phyloP scores from a whole-genome alignment of 768 basidiomycete genomes.

The Leccinellum albellum region DNA sequence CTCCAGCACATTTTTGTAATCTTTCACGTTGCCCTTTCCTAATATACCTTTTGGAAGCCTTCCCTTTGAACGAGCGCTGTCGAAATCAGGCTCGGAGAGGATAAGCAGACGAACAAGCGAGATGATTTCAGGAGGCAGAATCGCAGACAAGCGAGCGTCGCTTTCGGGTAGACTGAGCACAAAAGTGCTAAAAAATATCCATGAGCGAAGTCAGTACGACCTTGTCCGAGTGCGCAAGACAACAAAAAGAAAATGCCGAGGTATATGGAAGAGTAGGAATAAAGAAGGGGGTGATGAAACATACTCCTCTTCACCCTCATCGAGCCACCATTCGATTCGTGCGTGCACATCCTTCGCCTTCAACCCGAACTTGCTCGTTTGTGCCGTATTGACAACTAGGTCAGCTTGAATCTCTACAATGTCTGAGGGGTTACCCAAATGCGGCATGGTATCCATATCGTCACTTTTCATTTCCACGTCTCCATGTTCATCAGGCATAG shows the following conservation, averaged over 20 bases:
- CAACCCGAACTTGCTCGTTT: conserved; percentile 2
- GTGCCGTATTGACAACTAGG: conserved; percentile 48
- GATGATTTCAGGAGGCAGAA: conserved; percentile 54
- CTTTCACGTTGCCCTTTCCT: conserved; percentile 1
- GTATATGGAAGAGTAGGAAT: background rate
- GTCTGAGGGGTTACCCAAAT: conserved; percentile 72
- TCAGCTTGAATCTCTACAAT: conserved; percentile 77
- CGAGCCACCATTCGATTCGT: conserved; percentile 91
- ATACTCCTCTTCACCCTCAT: conserved; percentile 87
- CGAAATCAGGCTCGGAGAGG: conserved; percentile 55
- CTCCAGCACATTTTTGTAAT: conserved; percentile 33
- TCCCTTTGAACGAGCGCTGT: conserved; percentile 52
- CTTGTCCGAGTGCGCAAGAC: background rate
- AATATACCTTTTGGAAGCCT: conserved; percentile 71
- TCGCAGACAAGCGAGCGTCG: conserved; percentile 57
- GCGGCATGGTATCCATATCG: conserved; percentile 17
- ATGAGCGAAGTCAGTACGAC: background rate
- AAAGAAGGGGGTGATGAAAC: conserved; percentile 21
- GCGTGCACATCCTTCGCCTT: conserved; percentile 12
- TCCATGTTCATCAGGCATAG: background rate
- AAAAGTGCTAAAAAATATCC: conserved; percentile 6
- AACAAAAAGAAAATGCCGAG: background rate
- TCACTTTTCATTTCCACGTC: conserved; percentile 11
- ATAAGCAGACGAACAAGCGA: conserved; percentile 66
- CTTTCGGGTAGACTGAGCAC: conserved; percentile 4